phyloP scores from a whole-genome alignment of 257 asterid species.

The Euphrasia confusa region DNA sequence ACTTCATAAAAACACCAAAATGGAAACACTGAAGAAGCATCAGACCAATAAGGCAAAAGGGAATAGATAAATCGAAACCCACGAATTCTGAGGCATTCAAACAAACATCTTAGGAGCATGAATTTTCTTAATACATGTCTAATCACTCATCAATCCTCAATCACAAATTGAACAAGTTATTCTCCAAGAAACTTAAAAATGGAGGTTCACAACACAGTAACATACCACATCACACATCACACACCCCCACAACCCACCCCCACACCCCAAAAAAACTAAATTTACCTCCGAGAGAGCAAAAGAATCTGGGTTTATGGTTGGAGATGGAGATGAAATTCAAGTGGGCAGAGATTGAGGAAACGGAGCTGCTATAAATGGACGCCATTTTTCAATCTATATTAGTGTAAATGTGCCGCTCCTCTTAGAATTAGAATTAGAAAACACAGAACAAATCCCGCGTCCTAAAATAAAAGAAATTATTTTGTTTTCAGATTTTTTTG shows the following conservation, averaged over 20 bases:
- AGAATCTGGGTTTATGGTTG: slow-evolving; percentile 42
- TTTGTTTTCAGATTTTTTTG: neutral
- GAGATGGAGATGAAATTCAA: slow-evolving; percentile 32
- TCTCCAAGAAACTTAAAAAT: too few relatives aligned
- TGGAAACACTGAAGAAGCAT: neutral
- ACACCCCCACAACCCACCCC: too few relatives aligned
- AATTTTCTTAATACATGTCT: neutral
- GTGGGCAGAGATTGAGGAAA: slow-evolving; percentile 41
- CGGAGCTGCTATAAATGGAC: slow-evolving; percentile 40
- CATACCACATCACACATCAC: too few relatives aligned
- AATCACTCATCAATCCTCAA: neutral
- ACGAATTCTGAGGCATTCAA: neutral
- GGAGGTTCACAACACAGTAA: too few relatives aligned
- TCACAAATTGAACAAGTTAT: too few relatives aligned
- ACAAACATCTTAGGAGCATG: neutral
- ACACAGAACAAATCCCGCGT: too few relatives aligned
- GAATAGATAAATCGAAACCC: neutral
- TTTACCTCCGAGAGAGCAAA: slow-evolving; percentile 49
- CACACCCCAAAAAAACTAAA: neutral
- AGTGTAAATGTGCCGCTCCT: too few relatives aligned
- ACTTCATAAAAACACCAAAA: too few relatives aligned
- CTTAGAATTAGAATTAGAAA: neutral
- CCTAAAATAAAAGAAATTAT: too few relatives aligned
- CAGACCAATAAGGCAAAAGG: neutral
- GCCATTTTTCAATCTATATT: slow-evolving; percentile 25